Conservation (phyloP, 2,329 filamentous ascomycete species). For the Talaromyces sp. region DNA sequence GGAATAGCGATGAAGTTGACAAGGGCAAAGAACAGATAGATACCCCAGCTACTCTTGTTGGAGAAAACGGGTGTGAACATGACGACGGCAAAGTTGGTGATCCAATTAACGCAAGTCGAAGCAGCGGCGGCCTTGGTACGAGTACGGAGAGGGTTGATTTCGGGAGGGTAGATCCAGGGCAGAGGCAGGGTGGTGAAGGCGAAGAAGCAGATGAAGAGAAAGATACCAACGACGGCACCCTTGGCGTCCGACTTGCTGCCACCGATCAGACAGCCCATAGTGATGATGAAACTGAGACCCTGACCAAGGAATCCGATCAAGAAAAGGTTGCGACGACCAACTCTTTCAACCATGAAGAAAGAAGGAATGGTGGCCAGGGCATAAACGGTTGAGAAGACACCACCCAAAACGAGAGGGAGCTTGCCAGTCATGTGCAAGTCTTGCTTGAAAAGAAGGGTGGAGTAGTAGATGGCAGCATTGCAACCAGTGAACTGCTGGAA, state of each 20-base stretch:
- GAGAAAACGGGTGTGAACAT: constrained; percentile 29
- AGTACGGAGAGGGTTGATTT: constrained; percentile 48
- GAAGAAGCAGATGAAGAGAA: constrained; percentile 61
- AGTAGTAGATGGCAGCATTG: constrained; percentile 48
- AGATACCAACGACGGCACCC: constrained; percentile 40
- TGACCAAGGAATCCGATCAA: constrained; percentile 21
- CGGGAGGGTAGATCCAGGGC: constrained; percentile 49
- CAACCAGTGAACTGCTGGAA: constrained; percentile 48
- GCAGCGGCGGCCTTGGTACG: constrained; percentile 48
- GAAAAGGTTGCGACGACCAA: constrained; percentile 29
- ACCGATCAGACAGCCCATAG: constrained; percentile 19
- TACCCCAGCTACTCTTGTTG: constrained; percentile 22
- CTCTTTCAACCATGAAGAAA: constrained; percentile 44
- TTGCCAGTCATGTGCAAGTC: constrained; percentile 36
- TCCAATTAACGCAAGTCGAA: constrained; percentile 46
- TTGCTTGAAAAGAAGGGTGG: constrained; percentile 45
- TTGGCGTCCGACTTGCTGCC: constrained; percentile 12
- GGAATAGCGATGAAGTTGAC: constrained; percentile 21
- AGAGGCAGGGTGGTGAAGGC: constrained; percentile 58
- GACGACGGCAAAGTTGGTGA: constrained; percentile 43
- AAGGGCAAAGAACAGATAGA: constrained; percentile 27
- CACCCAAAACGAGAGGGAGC: constrained; percentile 48
- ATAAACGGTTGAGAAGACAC: constrained; percentile 47
- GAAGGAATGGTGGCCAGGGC: constrained; percentile 39
- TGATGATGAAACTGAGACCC: constrained; percentile 20